These are phyloP conservation scores for Fraxinus greggii DNA, from an alignment of 305 asterid species.

Conservation along the genomic window DNA sequence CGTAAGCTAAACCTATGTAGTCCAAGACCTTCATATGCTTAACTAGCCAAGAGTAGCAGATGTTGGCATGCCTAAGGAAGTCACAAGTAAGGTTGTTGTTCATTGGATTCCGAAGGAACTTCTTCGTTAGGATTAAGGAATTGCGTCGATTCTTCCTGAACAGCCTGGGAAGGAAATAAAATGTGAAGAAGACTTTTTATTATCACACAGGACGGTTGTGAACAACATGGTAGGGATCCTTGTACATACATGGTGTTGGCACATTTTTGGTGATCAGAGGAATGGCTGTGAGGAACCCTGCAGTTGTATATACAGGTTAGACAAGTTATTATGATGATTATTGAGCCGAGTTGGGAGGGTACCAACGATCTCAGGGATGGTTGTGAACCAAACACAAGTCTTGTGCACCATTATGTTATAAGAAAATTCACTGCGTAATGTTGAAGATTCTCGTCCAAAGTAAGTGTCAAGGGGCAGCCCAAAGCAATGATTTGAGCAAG, in stretches of 20 bases:
- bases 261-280: neutral
- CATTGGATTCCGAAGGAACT: conserved; percentile 6
- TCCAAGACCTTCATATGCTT: neutral
- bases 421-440: neutral
- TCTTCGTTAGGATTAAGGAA: conserved; percentile 6
- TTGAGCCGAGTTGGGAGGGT: neutral
- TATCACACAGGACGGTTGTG: neutral
- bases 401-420: neutral
- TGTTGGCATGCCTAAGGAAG: conserved; percentile 1
- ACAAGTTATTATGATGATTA: neutral
- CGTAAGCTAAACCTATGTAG: neutral
- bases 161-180: conserved; percentile 10
- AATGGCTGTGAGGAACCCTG: neutral
- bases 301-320: neutral
- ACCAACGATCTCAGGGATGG: neutral
- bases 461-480: neutral
- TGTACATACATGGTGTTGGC: neutral
- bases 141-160: conserved; percentile 12
- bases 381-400: neutral
- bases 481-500: neutral
- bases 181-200: neutral
- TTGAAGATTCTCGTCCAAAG: neutral
- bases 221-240: neutral
- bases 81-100: neutral
- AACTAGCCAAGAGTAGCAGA: neutral